Percentiles rank a stretch among this genome's conserved stretches.
Evolutionary conservation across 2,329 filamentous ascomycete species (phyloP).

Genomic region (Ascochyta rabiei): DNA sequence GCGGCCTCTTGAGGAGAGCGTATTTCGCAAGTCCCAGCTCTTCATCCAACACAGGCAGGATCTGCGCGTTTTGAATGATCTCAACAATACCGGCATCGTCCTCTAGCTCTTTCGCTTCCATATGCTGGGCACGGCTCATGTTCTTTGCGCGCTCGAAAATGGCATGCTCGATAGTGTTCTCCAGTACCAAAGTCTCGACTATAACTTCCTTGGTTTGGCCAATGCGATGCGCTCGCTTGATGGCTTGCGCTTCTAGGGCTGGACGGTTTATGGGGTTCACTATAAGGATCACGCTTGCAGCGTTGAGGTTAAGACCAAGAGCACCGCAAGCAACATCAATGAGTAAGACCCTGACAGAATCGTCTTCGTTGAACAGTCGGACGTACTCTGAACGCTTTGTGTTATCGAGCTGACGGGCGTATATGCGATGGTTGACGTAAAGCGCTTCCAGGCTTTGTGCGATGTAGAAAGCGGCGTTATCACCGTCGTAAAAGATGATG

Average conservation of each 20-base stretch:
- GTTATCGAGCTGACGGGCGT: constrained; percentile 67
- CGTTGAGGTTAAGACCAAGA: constrained; percentile 83
- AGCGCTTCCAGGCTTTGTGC: constrained; percentile 79
- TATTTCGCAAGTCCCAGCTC: constrained; percentile 44
- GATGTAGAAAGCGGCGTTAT: constrained; percentile 85
- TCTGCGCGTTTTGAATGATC: constrained; percentile 63
- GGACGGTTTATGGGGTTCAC: constrained; percentile 87
- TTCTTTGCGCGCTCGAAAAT: constrained; percentile 75
- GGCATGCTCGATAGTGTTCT: constrained; percentile 81
- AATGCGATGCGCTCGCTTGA: constrained; percentile 87
- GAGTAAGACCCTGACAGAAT: constrained; percentile 75
- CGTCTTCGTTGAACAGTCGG: constrained; percentile 73
- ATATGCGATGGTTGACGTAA: constrained; percentile 67
- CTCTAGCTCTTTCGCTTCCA: constrained; percentile 61
- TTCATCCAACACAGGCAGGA: constrained; percentile 53
- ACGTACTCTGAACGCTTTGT: constrained; percentile 75
- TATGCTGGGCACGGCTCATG: constrained; percentile 70
- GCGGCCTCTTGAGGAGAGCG: constrained; percentile 49
- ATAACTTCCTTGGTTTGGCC: constrained; percentile 79
- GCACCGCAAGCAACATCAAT: constrained; percentile 93
- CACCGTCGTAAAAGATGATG: constrained; percentile 88
- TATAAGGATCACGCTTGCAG: constrained; percentile 86
- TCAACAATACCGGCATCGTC: constrained; percentile 64
- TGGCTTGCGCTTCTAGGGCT: constrained; percentile 83
- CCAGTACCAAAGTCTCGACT: constrained; percentile 84